These are phyloP conservation scores for Leccinum laetum DNA, from an alignment of 1,284 basidiomycete genomes.

Conservation along the genomic window DNA sequence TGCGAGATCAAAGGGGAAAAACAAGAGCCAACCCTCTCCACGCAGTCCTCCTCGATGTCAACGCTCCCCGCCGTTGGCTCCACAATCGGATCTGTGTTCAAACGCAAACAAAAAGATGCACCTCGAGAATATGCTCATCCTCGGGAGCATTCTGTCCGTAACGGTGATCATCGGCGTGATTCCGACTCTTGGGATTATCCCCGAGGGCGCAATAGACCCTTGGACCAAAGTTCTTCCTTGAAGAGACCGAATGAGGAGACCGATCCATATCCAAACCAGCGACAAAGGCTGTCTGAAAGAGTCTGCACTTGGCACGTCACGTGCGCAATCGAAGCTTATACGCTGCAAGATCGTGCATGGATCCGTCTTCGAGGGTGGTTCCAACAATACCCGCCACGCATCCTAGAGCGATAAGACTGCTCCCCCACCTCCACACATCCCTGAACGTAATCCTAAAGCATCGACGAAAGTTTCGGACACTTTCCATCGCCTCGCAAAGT, in stretches of 20 bases:
- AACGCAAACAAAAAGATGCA: constrained; percentile 25
- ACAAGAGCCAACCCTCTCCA: constrained; percentile 21
- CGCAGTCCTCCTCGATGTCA: constrained; percentile 22
- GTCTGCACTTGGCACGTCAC: constrained; percentile 16
- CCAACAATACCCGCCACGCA: constrained; percentile 8
- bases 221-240: constrained; percentile 19
- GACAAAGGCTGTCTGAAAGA: constrained; percentile 27
- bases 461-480: constrained; percentile 20
- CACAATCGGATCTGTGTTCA: constrained; percentile 34
- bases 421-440: background rate
- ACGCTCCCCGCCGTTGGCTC: constrained; percentile 30
- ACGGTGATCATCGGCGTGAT: constrained; percentile 25
- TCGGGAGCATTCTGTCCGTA: constrained; percentile 18
- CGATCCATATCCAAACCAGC: constrained; percentile 29
- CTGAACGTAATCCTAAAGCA: constrained; percentile 9
- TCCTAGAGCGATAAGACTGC: constrained; percentile 9
- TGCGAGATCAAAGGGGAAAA: constrained; percentile 23
- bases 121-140: constrained; percentile 23
- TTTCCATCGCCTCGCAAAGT: constrained; percentile 44
- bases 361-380: constrained; percentile 8
- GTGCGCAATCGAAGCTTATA: constrained; percentile 14
- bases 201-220: constrained; percentile 20
- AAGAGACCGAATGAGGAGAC: constrained; percentile 31
- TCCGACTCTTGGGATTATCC: constrained; percentile 28
- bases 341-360: constrained; percentile 13